Conservation (phyloP, 192 early-diverging fungal genomes). For the Coemansia sp. region DNA sequence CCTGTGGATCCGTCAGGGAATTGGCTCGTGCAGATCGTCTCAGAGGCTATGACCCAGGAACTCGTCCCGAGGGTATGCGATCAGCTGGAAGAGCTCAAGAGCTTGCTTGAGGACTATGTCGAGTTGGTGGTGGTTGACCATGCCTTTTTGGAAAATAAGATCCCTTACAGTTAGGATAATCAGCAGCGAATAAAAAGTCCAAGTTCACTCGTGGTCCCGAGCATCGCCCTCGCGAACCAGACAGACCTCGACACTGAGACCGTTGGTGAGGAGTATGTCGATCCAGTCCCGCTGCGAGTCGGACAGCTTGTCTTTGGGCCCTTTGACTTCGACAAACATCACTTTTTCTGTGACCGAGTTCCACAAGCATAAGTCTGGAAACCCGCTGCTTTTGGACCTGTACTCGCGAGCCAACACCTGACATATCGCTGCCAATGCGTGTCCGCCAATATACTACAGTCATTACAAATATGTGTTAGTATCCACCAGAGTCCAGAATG, state of each 20-base stretch:
- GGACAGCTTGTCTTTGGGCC: constrained; percentile 69
- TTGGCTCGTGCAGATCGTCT: constrained; percentile 67
- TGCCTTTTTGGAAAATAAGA: constrained; percentile 55
- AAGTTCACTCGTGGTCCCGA: constrained; percentile 19
- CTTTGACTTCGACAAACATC: constrained; percentile 71
- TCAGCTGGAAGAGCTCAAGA: constrained; percentile 58
- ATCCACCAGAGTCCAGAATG: not conserved
- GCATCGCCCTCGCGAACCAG: constrained; percentile 53
- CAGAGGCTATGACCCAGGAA: constrained; percentile 59
- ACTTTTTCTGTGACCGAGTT: constrained; percentile 58
- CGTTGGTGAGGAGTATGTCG: constrained; percentile 58
- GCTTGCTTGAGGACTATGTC: constrained; percentile 58
- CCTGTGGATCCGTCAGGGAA: constrained; percentile 52
- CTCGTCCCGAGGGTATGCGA: constrained; percentile 50
- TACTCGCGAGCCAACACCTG: constrained; percentile 65
- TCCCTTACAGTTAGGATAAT: constrained; percentile 30
- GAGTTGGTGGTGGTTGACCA: constrained; percentile 60
- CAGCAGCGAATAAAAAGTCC: not conserved
- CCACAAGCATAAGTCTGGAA: constrained; percentile 76
- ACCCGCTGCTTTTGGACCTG: constrained; percentile 63
- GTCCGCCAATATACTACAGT: constrained; percentile 62
- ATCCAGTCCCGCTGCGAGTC: constrained; percentile 74
- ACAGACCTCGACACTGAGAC: constrained; percentile 67
- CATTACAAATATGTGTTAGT: not conserved
- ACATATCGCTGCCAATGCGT: constrained; percentile 62